A percentile compares a stretch with the other conserved stretches of the same genome.
Conservation (phyloP, 495 filamentous ascomycete genomes). For the Lasiosphaeriaceae sp. region DNA sequence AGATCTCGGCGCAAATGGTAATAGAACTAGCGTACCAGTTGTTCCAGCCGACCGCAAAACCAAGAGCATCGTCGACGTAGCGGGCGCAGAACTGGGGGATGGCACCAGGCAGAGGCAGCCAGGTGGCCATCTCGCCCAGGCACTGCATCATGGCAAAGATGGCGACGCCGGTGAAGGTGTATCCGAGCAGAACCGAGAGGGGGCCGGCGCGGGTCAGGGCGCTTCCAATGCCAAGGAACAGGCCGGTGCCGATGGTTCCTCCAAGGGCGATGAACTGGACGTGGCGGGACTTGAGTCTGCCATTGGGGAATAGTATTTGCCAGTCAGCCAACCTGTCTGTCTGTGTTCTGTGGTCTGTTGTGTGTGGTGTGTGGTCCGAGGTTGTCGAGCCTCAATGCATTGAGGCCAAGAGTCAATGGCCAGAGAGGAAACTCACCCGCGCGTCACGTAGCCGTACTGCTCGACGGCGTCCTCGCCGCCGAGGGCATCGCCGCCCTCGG, state of each 20-base stretch:
- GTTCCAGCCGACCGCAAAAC: conserved; percentile 74
- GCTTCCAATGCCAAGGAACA: conserved; percentile 59
- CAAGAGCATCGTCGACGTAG: conserved; percentile 65
- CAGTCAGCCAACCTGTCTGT: too few relatives aligned
- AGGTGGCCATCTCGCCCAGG: conserved; percentile 57
- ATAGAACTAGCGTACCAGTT: conserved; percentile 35
- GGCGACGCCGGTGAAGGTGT: conserved; percentile 25
- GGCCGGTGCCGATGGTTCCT: conserved; percentile 60
- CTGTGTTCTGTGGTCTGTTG: too few relatives aligned
- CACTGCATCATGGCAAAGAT: conserved; percentile 30
- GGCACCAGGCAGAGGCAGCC: conserved; percentile 51
- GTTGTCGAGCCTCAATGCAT: too few relatives aligned
- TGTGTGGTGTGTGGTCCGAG: too few relatives aligned
- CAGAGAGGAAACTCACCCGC: conserved; percentile 8
- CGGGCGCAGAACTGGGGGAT: conserved; percentile 60
- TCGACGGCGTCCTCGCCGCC: conserved; percentile 6
- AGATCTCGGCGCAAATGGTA: conserved; percentile 33
- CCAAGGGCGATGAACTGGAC: conserved; percentile 62
- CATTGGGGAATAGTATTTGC: not conserved
- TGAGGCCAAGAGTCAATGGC: not conserved
- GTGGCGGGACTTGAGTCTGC: conserved; percentile 39
- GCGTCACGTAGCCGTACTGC: conserved; percentile 9
- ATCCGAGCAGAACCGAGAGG: conserved; percentile 53
- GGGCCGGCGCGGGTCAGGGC: conserved; percentile 56
- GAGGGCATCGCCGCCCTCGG: conserved; percentile 1